Conservation (phyloP, 1,139 yeast species). For the Kurtzmaniella natalensis region DNA sequence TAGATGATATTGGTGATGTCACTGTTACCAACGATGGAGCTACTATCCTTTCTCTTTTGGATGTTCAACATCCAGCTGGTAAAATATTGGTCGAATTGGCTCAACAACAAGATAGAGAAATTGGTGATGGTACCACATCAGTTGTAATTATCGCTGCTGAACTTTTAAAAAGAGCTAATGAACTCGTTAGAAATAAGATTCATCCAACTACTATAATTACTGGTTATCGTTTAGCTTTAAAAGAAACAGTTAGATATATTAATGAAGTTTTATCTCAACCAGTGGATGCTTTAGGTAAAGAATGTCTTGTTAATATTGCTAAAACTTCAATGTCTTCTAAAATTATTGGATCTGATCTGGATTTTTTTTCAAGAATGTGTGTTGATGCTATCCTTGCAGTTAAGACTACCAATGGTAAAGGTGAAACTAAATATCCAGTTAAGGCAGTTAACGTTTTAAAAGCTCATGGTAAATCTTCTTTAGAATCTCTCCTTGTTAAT, state of each 20-base stretch:
- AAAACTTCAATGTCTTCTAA: conserved; percentile 97
- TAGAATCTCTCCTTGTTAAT: conserved; percentile 79
- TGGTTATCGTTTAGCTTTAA: conserved; percentile 89
- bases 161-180: conserved; percentile 87
- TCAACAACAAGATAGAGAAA: conserved; percentile 98
- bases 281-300: conserved; percentile 78
- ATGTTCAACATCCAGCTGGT: conserved; percentile 99
- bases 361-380: conserved; percentile 83
- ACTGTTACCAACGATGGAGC: conserved; percentile 99
- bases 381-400: conserved; percentile 97
- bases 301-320: conserved; percentile 79
- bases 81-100: conserved; percentile 95
- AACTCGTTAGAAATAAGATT: conserved; percentile 84
- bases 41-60: conserved; percentile 82
- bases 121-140: conserved; percentile 97
- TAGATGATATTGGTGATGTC: conserved; percentile 98
- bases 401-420: conserved; percentile 82
- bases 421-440: conserved; percentile 90
- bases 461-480: conserved; percentile 93
- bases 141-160: conserved; percentile 96
- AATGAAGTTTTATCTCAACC: conserved; percentile 79
- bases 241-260: conserved; percentile 88
- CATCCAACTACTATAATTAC: conserved; percentile 98
- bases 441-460: conserved; percentile 95
- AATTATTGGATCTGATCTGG: conserved; percentile 94